Evolutionary conservation across 2,329 filamentous ascomycete genomes (phyloP).

Genomic region (Nothophaeocryptopus gaeumannii): DNA sequence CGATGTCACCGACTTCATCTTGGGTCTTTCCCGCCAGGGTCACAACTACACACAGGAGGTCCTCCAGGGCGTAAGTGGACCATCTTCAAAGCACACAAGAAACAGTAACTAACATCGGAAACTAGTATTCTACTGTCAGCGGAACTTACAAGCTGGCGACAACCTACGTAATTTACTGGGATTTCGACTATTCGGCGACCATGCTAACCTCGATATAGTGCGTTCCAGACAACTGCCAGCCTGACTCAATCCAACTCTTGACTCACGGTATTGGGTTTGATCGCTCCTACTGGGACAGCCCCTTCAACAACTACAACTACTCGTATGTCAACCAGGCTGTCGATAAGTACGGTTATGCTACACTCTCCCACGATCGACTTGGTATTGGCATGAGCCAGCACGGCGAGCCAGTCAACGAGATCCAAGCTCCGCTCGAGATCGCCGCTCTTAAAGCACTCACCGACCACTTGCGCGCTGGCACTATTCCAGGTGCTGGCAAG

Average conservation of each 20-base stretch:
- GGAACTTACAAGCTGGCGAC: slow-evolving; percentile 59
- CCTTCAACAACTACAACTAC: slow-evolving; percentile 58
- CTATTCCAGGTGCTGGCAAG: slow-evolving; percentile 38
- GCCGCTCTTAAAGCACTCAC: slow-evolving; percentile 57
- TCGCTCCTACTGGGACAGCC: slow-evolving; percentile 62
- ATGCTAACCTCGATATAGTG: slow-evolving; percentile 38
- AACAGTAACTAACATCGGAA: not conserved
- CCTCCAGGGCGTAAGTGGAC: slow-evolving; percentile 43
- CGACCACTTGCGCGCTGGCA: slow-evolving; percentile 45
- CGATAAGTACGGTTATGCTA: slow-evolving; percentile 55
- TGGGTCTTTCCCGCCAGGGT: slow-evolving; percentile 51
- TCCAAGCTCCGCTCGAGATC: slow-evolving; percentile 59
- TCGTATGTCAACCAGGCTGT: slow-evolving; percentile 59
- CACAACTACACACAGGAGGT: slow-evolving; percentile 49
- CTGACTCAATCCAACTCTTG: slow-evolving; percentile 48
- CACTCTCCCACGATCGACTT: slow-evolving; percentile 61
- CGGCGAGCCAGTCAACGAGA: slow-evolving; percentile 58
- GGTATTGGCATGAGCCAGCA: slow-evolving; percentile 59
- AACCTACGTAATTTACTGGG: slow-evolving; percentile 43
- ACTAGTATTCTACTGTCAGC: slow-evolving; percentile 48
- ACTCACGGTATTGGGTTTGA: slow-evolving; percentile 55
- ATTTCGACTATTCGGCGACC: too few species aligned
- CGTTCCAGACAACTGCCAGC: slow-evolving; percentile 46
- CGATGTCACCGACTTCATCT: slow-evolving; percentile 56
- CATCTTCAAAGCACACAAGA: not conserved